Evolutionary conservation across 768 basidiomycete species (phyloP).

Genomic region (Xanthoconium purpureum): DNA sequence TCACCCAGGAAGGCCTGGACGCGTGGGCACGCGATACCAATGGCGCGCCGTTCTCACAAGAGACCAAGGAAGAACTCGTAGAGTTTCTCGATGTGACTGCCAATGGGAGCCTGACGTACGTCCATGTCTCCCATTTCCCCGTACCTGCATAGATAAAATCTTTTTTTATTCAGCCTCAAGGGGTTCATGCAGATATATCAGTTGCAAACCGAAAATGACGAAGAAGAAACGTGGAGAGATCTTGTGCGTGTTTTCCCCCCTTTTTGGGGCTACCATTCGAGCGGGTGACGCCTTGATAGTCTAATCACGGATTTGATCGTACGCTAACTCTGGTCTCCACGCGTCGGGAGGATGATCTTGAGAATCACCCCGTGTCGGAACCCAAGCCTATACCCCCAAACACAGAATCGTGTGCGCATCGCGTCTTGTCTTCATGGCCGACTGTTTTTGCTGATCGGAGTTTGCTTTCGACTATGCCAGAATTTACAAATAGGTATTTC

Average conservation of each 20-base stretch:
- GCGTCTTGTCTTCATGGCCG: background rate
- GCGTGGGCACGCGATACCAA: slow-evolving; percentile 79
- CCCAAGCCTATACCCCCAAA: slow-evolving; percentile 11
- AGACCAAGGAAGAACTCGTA: slow-evolving; percentile 73
- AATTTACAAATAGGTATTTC: slow-evolving; percentile 12
- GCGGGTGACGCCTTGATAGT: slow-evolving; percentile 37
- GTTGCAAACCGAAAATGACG: slow-evolving; percentile 81
- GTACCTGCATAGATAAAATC: background rate
- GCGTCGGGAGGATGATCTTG: slow-evolving; percentile 49
- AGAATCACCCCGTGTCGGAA: slow-evolving; percentile 10
- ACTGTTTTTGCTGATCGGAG: slow-evolving; percentile 1
- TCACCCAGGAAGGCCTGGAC: slow-evolving; percentile 62
- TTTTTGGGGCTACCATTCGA: background rate
- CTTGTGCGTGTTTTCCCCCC: slow-evolving; percentile 44
- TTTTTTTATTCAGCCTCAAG: slow-evolving; percentile 49
- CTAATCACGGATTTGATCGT: slow-evolving; percentile 75
- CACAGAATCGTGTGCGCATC: slow-evolving; percentile 19
- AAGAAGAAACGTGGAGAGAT: slow-evolving; percentile 83
- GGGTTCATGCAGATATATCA: slow-evolving; percentile 83
- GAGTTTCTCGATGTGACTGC: slow-evolving; percentile 76
- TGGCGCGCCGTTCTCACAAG: slow-evolving; percentile 72
- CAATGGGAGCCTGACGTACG: slow-evolving; percentile 70
- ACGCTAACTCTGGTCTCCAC: slow-evolving; percentile 56
- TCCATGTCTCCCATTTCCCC: slow-evolving; percentile 7
- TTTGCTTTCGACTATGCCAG: slow-evolving; percentile 8